These are phyloP conservation scores for Elaeis oleifera DNA, from an alignment of 202 grass and related monocot genomes.

Conservation along the genomic window DNA sequence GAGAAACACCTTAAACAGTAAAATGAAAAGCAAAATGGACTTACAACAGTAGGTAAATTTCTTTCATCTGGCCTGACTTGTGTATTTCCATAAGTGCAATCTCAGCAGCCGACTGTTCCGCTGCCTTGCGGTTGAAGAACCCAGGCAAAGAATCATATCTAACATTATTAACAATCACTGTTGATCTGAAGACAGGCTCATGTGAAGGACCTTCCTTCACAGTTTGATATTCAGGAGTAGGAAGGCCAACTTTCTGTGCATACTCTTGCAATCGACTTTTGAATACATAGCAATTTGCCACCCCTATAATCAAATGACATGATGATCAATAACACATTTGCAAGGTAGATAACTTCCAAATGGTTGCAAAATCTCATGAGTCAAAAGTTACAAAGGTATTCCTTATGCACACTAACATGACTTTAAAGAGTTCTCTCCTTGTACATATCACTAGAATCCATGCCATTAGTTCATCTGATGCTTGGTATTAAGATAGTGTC, in stretches of 20 bases:
- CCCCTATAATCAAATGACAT: conserved; percentile 24
- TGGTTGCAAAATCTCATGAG: no score
- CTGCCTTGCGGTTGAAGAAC: conserved; percentile 70
- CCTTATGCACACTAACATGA: no score
- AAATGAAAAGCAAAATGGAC: not conserved
- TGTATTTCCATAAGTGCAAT: conserved; percentile 60
- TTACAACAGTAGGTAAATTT: conserved; percentile 14
- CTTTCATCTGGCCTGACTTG: conserved; percentile 26
- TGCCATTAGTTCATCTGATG: no score
- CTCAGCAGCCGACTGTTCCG: conserved; percentile 81
- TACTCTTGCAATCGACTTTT: conserved; percentile 90
- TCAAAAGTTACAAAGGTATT: no score
- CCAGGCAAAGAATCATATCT: conserved; percentile 68
- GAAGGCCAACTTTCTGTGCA: conserved; percentile 52
- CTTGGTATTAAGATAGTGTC: no score
- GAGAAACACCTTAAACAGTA: conserved; percentile 36
- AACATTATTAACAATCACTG: conserved; percentile 52
- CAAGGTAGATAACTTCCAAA: no score
- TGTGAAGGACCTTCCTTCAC: conserved; percentile 82
- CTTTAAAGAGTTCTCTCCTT: no score
- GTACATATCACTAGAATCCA: no score
- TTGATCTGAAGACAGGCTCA: conserved; percentile 75
- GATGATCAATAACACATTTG: no score
- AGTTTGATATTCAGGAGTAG: conserved; percentile 69
- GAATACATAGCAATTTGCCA: conserved; percentile 74